Evolutionary conservation across 2,329 filamentous ascomycete genomes (phyloP).

Genomic region (Stachybotrys elegans): DNA sequence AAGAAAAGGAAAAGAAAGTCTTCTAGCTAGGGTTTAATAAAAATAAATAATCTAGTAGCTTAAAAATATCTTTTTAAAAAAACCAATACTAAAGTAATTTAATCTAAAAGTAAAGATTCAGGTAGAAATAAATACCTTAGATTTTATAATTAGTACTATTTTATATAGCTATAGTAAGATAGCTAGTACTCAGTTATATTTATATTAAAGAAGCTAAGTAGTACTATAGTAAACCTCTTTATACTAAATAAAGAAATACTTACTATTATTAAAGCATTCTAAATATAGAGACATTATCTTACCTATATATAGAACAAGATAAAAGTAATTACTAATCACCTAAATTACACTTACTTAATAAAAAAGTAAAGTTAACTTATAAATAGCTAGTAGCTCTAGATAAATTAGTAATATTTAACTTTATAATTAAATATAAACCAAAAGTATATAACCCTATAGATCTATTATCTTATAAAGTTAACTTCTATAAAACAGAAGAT

Average conservation of each 20-base stretch:
- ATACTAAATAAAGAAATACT: neutral
- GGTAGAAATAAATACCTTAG: neutral
- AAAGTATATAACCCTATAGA: neutral
- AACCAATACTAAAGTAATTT: too few species aligned
- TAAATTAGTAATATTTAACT: slow-evolving; percentile 1
- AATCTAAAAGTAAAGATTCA: too few species aligned
- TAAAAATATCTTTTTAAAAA: too few species aligned
- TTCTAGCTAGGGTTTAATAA: slow-evolving; percentile 2
- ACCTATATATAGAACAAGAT: neutral
- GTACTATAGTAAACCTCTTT: too few species aligned
- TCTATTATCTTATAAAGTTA: too few species aligned
- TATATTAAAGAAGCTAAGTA: too few species aligned
- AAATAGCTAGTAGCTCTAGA: neutral
- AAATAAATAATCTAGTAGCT: neutral
- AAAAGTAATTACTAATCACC: neutral
- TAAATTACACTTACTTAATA: neutral
- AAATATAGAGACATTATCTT: too few species aligned
- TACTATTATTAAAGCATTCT: too few species aligned
- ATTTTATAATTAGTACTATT: neutral
- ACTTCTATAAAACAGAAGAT: too few species aligned
- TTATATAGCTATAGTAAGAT: neutral
- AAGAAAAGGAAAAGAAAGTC: too few species aligned
- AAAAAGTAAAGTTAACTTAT: neutral
- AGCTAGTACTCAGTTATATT: too few species aligned
- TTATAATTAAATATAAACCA: neutral